phyloP scores from a whole-genome alignment of 345 rosid genomes.

The Populus nigra region DNA sequence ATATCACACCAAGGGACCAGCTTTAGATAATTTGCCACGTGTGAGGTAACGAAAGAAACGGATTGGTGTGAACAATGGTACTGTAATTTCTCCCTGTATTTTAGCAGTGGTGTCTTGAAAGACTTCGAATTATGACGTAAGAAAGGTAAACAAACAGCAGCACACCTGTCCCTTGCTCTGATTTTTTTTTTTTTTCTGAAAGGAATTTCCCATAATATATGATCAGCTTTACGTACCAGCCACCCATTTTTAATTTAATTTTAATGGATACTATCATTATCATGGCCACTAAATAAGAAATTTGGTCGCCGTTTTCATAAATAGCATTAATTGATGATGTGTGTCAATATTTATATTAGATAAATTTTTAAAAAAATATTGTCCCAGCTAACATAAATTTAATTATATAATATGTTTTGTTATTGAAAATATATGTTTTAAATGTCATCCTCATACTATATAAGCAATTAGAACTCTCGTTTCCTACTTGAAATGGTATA shows the following conservation, averaged over 20 bases:
- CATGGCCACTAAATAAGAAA: no score
- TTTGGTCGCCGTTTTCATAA: no score
- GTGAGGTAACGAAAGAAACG: not conserved
- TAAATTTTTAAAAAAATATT: no score
- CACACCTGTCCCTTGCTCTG: slow-evolving; percentile 28
- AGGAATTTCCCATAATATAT: slow-evolving; percentile 9
- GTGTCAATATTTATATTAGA: no score
- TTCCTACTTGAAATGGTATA: no score
- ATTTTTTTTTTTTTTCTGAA: not conserved
- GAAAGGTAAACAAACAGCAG: slow-evolving; percentile 2
- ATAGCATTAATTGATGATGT: no score
- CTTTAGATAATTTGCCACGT: not conserved
- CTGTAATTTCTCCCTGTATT: not conserved
- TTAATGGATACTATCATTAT: no score
- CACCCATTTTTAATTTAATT: not conserved
- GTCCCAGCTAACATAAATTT: no score
- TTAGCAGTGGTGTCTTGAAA: slow-evolving; percentile 20
- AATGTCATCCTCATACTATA: accelerated
- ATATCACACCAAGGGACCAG: not conserved
- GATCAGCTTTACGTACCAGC: not conserved
- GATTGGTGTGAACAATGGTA: not conserved
- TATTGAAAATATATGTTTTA: no score
- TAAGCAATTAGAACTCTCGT: no score
- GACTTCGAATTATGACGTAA: slow-evolving; percentile 17
- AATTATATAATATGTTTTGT: no score